Conservation (phyloP, 2,329 filamentous ascomycete genomes). For the Xylaria sp. region DNA sequence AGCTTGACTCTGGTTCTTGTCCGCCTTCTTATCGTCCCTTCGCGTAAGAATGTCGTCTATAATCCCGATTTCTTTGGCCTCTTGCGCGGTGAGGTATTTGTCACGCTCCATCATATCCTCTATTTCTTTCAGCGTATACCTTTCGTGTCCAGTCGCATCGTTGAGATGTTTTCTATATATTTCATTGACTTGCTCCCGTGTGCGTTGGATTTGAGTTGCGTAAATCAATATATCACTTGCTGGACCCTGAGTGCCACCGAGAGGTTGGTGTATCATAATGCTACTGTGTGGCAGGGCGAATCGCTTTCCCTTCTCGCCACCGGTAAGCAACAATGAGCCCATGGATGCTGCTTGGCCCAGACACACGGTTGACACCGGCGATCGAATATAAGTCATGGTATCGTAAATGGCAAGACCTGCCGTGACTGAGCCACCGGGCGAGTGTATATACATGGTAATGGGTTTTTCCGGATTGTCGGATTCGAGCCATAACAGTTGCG, state of each 20-base stretch:
- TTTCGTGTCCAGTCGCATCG: conserved; percentile 76
- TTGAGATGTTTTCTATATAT: conserved; percentile 92
- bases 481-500: conserved; percentile 97
- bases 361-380: conserved; percentile 93
- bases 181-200: conserved; percentile 85
- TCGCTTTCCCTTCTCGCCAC: conserved; percentile 84
- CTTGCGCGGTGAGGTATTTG: conserved; percentile 88
- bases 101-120: conserved; percentile 97
- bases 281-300: conserved; percentile 92
- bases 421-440: conserved; percentile 90
- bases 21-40: conserved; percentile 58
- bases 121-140: conserved; percentile 82
- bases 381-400: conserved; percentile 96
- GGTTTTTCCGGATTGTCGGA: conserved; percentile 94
- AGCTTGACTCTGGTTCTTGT: conserved; percentile 8
- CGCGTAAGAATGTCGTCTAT: conserved; percentile 87
- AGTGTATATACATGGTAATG: conserved; percentile 98
- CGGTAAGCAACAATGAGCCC: conserved; percentile 88
- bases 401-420: conserved; percentile 94
- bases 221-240: conserved; percentile 92
- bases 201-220: conserved; percentile 92
- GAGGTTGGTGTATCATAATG: conserved; percentile 97
- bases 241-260: conserved; percentile 74
- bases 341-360: conserved; percentile 95
- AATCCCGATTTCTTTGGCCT: conserved; percentile 90